Base-by-base conservation (phyloP, 495 filamentous ascomycete species). In the Penicillium cataractarum region DNA sequence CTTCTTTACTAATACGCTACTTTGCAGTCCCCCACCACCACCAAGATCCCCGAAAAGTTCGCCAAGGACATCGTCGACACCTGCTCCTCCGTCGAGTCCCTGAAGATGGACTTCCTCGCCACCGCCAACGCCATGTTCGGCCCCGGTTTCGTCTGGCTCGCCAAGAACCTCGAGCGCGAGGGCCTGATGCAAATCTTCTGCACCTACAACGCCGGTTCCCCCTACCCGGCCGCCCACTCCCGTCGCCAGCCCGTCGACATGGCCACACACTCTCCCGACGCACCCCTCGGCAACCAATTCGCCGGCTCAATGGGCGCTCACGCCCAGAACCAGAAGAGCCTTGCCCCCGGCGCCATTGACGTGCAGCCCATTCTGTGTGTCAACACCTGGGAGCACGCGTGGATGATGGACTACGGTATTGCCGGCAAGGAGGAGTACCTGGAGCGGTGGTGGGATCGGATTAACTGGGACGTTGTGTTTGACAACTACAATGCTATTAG, bases 311-410 rank as follows among this genome's bases (percentile, higher is more conserved):
- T 85, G 77, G 82, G 87, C 62, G 68, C 73, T 17, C 71, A 78
- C 66, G 73, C 78, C 7, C 62, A 67, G 37, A 80, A 77, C 62
- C 72, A 78, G 49, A 79, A 73, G 68, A 78, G 68, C 62, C 67
- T 83, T 61, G 84, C 87, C 15, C 89, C 88, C 19, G 90, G 92
- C 6, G 92, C 90, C 12, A 76, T 85, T 40, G 84, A 90, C 56
- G 67, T 93, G 19, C 77, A 86, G 57, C 92, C 94, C 5, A 77
- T 97, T 62, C 78, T 98, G 60, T 96, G 93, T 68, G 83, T 98
- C 49, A 98, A 95, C 74, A 96, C 92, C 27, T 99, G 95, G 95
- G 89, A 97, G 80, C 95, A 99, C 76, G 90, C 88, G 2, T 99
- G 90, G 87, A 76, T 98, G 74, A 83, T 82, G 61, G 92, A 98